A percentile compares a stretch with the other conserved stretches of the same genome.
phyloP scores from a whole-genome alignment of 495 filamentous ascomycete species.

The Corynascus novoguineensis region DNA sequence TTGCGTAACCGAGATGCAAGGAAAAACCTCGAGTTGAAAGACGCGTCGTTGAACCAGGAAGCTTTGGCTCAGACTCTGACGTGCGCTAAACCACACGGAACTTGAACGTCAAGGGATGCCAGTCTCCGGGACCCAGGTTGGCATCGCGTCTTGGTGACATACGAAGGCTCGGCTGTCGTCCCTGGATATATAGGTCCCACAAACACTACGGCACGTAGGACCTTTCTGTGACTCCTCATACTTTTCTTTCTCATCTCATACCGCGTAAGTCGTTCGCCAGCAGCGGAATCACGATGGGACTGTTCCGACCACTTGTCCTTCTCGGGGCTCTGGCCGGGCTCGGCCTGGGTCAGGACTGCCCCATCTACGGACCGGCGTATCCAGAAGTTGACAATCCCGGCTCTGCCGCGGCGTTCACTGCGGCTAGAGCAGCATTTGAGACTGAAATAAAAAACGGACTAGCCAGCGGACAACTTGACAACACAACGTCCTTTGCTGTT shows the following conservation, averaged over 20 bases:
- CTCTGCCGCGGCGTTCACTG: background rate
- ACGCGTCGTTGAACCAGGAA: too few relatives aligned
- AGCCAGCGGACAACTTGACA: constrained; percentile 2
- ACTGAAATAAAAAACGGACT: constrained; percentile 4
- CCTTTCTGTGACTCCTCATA: background rate
- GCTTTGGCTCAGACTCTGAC: too few relatives aligned
- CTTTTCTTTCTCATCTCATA: background rate
- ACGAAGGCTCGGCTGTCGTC: too few relatives aligned
- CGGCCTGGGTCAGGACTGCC: constrained; percentile 18
- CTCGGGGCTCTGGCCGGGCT: background rate
- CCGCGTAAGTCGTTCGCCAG: too few relatives aligned
- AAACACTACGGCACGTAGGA: too few relatives aligned
- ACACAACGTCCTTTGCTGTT: constrained; percentile 9
- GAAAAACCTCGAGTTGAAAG: too few relatives aligned
- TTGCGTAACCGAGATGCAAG: too few relatives aligned
- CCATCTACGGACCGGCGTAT: constrained; percentile 21
- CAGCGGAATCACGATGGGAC: background rate
- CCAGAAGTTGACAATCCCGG: constrained; percentile 8
- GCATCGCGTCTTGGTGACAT: too few relatives aligned
- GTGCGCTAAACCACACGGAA: too few relatives aligned
- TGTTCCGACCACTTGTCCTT: background rate
- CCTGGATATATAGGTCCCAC: too few relatives aligned
- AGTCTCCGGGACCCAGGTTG: too few relatives aligned
- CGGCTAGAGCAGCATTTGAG: constrained; percentile 4
- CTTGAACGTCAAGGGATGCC: too few relatives aligned